Conservation (phyloP, 371 early-diverging fungal genomes). For the Mucor piriformis region DNA sequence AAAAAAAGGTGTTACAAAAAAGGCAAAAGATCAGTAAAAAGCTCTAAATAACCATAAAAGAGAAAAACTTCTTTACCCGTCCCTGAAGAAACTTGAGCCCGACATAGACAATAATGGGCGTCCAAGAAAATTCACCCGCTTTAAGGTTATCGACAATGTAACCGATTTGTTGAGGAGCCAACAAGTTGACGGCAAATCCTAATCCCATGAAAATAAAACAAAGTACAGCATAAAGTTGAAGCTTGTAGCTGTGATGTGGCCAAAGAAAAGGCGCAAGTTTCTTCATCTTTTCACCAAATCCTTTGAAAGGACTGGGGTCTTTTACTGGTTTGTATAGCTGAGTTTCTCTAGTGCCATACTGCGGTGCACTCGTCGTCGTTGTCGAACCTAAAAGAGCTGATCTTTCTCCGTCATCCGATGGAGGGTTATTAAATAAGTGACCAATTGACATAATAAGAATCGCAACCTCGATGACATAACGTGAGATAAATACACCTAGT, state of each 20-base stretch:
- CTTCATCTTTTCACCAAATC: slow-evolving; percentile 58
- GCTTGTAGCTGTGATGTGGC: slow-evolving; percentile 68
- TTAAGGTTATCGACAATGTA: slow-evolving; percentile 62
- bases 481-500: slow-evolving; percentile 31
- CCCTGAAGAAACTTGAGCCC: slow-evolving; percentile 77
- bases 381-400: not conserved
- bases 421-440: slow-evolving; percentile 28
- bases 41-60: not conserved
- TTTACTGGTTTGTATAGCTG: not conserved
- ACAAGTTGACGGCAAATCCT: slow-evolving; percentile 81
- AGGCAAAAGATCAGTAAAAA: not conserved
- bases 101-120: slow-evolving; percentile 70
- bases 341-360: slow-evolving; percentile 20
- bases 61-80: slow-evolving; percentile 37
- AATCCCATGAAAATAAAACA: slow-evolving; percentile 69
- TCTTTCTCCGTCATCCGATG: not conserved
- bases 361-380: not conserved
- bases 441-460: slow-evolving; percentile 24
- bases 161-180: slow-evolving; percentile 82
- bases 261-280: slow-evolving; percentile 83
- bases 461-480: slow-evolving; percentile 31
- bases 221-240: slow-evolving; percentile 72
- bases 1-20: slow-evolving; percentile 6
- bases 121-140: slow-evolving; percentile 54
- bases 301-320: slow-evolving; percentile 37